These are phyloP conservation scores for Axilococcus clingmanii DNA, from an alignment of 139 green algal species.

Conservation along the genomic window DNA sequence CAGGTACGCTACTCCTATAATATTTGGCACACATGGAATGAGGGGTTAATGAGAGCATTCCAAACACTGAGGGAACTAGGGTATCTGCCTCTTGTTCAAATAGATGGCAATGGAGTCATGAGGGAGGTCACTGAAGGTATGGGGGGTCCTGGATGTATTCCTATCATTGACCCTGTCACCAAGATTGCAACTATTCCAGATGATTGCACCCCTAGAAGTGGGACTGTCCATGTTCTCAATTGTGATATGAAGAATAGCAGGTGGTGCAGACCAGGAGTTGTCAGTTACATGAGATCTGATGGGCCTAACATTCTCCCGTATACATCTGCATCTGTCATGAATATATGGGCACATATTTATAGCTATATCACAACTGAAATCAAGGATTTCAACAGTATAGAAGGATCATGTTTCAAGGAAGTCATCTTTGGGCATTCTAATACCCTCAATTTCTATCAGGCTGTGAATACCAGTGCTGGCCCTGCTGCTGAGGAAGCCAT, in stretches of 20 bases:
- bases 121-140: slow-evolving; percentile 6
- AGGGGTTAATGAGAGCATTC: slow-evolving; percentile 14
- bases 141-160: not conserved
- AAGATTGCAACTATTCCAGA: slow-evolving; percentile 1
- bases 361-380: slow-evolving; percentile 18
- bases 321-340: slow-evolving; percentile 13
- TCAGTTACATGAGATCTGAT: slow-evolving; percentile 9
- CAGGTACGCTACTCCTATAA: slow-evolving; percentile 37
- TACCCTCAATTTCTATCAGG: slow-evolving; percentile 35
- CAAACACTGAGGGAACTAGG: slow-evolving; percentile 30
- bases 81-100: slow-evolving; percentile 17
- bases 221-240: not conserved
- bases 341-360: slow-evolving; percentile 31
- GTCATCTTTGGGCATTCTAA: slow-evolving; percentile 24
- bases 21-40: slow-evolving; percentile 21
- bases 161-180: no score
- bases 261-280: slow-evolving; percentile 2
- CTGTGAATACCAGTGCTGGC: slow-evolving; percentile 6
- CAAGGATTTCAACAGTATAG: slow-evolving; percentile 4
- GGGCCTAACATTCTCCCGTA: slow-evolving; percentile 25
- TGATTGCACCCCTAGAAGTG: not conserved
- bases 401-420: slow-evolving; percentile 19
- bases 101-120: slow-evolving; percentile 17
- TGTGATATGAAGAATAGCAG: slow-evolving; percentile 10
- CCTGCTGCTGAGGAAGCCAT: no score